These are phyloP conservation scores for Clarireedia hainanense DNA, from an alignment of 2,329 filamentous ascomycete genomes.

Conservation along the genomic window DNA sequence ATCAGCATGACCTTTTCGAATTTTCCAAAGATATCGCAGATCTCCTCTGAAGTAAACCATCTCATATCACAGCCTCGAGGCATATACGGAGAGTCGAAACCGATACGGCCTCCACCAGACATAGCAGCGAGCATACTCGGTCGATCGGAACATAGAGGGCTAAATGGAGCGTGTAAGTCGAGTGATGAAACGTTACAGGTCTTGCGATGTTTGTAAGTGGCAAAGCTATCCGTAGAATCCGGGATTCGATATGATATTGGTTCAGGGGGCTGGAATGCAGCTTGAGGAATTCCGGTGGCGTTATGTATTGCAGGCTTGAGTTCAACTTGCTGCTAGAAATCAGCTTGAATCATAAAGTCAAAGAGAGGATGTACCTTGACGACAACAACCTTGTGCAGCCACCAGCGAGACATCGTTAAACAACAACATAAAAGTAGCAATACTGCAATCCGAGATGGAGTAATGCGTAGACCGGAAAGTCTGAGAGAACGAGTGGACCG, in stretches of 20 bases:
- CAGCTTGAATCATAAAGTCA: too few species aligned
- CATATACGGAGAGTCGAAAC: conserved; percentile 37
- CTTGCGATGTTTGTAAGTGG: conserved; percentile 35
- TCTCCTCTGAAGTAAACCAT: conserved; percentile 39
- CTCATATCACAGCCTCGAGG: conserved; percentile 39
- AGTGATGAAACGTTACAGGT: conserved; percentile 38
- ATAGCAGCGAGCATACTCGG: conserved; percentile 31
- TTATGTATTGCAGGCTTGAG: conserved; percentile 1
- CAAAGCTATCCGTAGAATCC: conserved; percentile 32
- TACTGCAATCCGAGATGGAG: conserved; percentile 11
- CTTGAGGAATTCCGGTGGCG: conserved; percentile 5
- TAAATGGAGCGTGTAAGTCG: conserved; percentile 32
- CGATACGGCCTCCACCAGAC: conserved; percentile 36
- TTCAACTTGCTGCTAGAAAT: too few species aligned
- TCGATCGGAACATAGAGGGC: conserved; percentile 32
- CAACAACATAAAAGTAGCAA: conserved; percentile 10
- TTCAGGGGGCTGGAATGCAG: conserved; percentile 17
- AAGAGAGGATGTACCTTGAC: too few species aligned
- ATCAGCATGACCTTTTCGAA: conserved; percentile 41
- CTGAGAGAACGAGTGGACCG: conserved; percentile 13
- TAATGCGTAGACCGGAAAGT: conserved; percentile 15
- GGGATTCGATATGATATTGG: conserved; percentile 9
- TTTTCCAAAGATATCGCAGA: conserved; percentile 37
- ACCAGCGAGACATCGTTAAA: conserved; percentile 8
- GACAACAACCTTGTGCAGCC: neutral